phyloP scores from a whole-genome alignment of 768 basidiomycete species.

The Rhodotorula taiwanensis region DNA sequence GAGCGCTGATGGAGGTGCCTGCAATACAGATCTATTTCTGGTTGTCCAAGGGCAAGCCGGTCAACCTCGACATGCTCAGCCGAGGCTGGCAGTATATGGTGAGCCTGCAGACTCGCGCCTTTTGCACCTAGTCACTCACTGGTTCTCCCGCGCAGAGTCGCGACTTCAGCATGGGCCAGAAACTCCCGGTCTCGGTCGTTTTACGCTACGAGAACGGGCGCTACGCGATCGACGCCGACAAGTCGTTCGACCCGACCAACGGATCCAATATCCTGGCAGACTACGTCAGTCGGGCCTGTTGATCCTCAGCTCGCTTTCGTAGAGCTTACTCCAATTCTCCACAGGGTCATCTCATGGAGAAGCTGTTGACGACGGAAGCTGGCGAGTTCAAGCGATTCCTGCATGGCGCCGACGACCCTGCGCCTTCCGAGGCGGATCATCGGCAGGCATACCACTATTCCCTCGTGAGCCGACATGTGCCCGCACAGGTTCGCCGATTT shows the following conservation, averaged over 20 bases:
- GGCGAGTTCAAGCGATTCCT: conserved; percentile 57
- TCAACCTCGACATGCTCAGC: conserved; percentile 61
- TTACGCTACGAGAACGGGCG: conserved; percentile 53
- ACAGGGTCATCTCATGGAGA: conserved; percentile 83
- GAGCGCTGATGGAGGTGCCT: neutral
- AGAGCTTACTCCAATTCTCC: no score
- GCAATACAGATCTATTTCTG: conserved; percentile 75
- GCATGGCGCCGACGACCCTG: conserved; percentile 44
- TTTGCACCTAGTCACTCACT: neutral
- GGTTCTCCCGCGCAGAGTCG: conserved; percentile 48
- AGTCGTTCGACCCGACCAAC: conserved; percentile 37
- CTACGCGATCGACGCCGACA: conserved; percentile 47
- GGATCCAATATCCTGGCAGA: conserved; percentile 17
- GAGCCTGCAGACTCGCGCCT: conserved; percentile 1
- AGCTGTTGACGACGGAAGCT: conserved; percentile 64
- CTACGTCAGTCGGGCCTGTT: conserved; percentile 16
- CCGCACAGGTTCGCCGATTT: no score
- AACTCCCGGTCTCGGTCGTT: conserved; percentile 64
- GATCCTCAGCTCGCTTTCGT: neutral
- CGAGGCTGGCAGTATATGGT: conserved; percentile 49
- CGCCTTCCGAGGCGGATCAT: conserved; percentile 42
- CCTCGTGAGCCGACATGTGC: conserved; percentile 59
- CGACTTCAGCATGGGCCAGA: conserved; percentile 69
- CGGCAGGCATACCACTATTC: conserved; percentile 79
- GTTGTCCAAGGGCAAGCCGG: conserved; percentile 62